A percentile compares a stretch with the other conserved stretches of the same genome.
Evolutionary conservation across 2,329 filamentous ascomycete genomes (phyloP).

Genomic region (Paraphaeosphaeria sporulosa): DNA sequence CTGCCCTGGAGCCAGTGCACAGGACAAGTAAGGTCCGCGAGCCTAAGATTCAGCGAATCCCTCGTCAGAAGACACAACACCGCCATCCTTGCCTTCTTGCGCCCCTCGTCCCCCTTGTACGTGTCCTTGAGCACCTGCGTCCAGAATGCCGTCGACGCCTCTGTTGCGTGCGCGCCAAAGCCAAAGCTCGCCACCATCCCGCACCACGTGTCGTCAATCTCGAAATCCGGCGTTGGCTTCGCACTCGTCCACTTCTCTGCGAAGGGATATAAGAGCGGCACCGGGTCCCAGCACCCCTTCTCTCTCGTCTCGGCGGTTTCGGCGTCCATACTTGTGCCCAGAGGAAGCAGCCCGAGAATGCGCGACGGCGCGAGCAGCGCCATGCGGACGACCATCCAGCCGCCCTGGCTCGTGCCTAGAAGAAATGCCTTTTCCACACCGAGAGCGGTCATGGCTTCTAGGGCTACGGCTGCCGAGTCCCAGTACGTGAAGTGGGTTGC

Average conservation of each 20-base stretch:
- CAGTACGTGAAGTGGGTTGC: constrained; percentile 62
- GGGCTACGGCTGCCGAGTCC: constrained; percentile 59
- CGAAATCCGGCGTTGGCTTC: constrained; percentile 52
- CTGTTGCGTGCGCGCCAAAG: constrained; percentile 52
- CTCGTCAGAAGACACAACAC: constrained; percentile 58
- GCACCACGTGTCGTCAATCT: constrained; percentile 52
- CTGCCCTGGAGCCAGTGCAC: constrained; percentile 61
- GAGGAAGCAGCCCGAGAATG: constrained; percentile 59
- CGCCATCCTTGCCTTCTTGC: constrained; percentile 58
- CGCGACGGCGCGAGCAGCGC: no score
- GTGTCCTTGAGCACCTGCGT: constrained; percentile 52
- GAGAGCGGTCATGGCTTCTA: constrained; percentile 52
- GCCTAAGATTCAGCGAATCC: constrained; percentile 56
- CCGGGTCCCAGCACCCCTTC: no score
- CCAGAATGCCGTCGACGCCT: constrained; percentile 55
- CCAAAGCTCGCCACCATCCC: constrained; percentile 57
- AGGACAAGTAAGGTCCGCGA: constrained; percentile 59
- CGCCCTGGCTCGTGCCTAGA: no score
- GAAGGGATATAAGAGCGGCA: no score
- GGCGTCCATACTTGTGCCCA: constrained; percentile 62
- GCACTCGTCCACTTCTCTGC: constrained; percentile 53
- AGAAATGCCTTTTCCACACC: no score
- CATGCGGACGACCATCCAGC: no score
- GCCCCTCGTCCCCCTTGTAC: constrained; percentile 60
- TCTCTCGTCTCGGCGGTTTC: constrained; percentile 54